Evolutionary conservation across 2,329 filamentous ascomycete species (phyloP).

Genomic region (Trichoderma oligosporum): DNA sequence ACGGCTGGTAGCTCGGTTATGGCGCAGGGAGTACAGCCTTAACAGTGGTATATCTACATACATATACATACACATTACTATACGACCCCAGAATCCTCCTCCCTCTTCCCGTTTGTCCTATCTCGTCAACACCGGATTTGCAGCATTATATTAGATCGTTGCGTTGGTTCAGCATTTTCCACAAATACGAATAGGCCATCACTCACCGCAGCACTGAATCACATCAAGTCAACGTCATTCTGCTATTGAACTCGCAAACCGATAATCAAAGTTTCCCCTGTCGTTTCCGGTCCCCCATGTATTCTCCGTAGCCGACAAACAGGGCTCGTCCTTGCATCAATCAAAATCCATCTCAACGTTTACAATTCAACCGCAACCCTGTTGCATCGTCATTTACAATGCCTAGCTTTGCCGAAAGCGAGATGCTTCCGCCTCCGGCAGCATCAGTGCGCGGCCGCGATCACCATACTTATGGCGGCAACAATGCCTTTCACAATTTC

Average conservation of each 20-base stretch:
- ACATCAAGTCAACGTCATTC: not conserved
- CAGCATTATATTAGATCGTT: constrained; percentile 1
- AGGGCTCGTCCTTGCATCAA: constrained; percentile 19
- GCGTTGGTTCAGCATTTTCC: not conserved
- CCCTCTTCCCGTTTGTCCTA: not conserved
- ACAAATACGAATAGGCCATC: not conserved
- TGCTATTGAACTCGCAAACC: not conserved
- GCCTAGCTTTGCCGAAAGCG: constrained; percentile 34
- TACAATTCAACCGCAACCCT: not conserved
- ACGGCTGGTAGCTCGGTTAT: not conserved
- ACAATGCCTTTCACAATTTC: constrained; percentile 70
- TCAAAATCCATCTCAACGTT: not conserved
- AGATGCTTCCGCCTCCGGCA: constrained; percentile 43
- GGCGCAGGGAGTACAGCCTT: constrained; percentile 6
- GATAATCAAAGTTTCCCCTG: not conserved
- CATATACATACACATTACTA: too few relatives aligned
- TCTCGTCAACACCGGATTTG: not conserved
- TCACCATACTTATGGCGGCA: constrained; percentile 55
- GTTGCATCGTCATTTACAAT: constrained; percentile 24
- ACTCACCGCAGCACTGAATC: not conserved
- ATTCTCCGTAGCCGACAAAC: constrained; percentile 18
- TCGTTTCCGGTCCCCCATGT: constrained; percentile 6
- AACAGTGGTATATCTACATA: not conserved
- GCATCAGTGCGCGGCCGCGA: constrained; percentile 28
- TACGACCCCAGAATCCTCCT: not conserved